These are phyloP conservation scores for Botrytis fragariae DNA, from an alignment of 2,329 filamentous ascomycete species.

Conservation along the genomic window DNA sequence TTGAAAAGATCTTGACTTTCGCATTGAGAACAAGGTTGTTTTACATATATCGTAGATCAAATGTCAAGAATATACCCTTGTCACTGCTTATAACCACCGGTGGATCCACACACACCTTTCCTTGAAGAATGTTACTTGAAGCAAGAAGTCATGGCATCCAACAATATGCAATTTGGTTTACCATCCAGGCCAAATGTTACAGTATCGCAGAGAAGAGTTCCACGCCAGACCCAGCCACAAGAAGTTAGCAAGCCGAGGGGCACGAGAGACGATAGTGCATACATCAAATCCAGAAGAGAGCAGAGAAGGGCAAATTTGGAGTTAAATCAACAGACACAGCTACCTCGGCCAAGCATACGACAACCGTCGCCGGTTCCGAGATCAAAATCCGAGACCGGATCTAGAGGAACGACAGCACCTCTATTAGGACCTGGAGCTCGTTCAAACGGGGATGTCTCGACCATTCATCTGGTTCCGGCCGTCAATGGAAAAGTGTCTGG, in stretches of 20 bases:
- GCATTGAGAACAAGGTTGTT: neutral
- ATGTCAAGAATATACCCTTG: conserved; percentile 29
- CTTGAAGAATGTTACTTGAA: conserved; percentile 29
- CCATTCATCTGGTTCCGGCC: conserved; percentile 21
- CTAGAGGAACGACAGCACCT: conserved; percentile 25
- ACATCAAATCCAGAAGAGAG: conserved; percentile 36
- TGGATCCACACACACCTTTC: conserved; percentile 18
- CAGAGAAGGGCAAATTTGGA: conserved; percentile 23
- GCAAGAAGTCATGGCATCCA: conserved; percentile 45
- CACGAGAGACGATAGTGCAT: conserved; percentile 45
- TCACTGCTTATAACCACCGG: conserved; percentile 31
- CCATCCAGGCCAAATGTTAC: conserved; percentile 44
- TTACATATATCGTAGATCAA: conserved; percentile 20
- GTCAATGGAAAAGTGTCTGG: conserved; percentile 38
- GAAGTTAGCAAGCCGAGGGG: conserved; percentile 23
- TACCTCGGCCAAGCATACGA: conserved; percentile 30
- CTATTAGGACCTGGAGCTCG: conserved; percentile 33
- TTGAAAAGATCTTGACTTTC: neutral
- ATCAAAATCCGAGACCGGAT: conserved; percentile 25
- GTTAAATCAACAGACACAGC: conserved; percentile 25
- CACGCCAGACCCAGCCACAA: conserved; percentile 29
- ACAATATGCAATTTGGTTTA: conserved; percentile 43
- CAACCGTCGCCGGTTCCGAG: conserved; percentile 27
- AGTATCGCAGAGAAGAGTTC: conserved; percentile 36
- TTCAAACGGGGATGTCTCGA: conserved; percentile 19